These are phyloP conservation scores for Russula sp. DNA, from an alignment of 768 basidiomycete species.

Conservation along the genomic window DNA sequence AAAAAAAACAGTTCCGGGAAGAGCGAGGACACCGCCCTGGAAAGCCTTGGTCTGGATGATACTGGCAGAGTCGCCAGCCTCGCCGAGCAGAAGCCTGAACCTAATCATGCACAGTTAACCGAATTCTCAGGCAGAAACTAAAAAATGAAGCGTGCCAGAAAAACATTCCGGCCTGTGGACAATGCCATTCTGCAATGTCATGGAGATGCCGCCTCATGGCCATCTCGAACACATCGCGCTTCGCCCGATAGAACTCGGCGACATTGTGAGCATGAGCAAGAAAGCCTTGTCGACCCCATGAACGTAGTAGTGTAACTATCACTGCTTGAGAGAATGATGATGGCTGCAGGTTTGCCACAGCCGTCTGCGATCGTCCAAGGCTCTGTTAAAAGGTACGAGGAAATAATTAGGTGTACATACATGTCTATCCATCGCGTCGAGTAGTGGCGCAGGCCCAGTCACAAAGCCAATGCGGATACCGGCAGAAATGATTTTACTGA, in stretches of 20 bases:
- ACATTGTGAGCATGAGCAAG: constrained; percentile 58
- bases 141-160: constrained; percentile 52
- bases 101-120: constrained; percentile 29
- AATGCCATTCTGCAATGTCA: constrained; percentile 65
- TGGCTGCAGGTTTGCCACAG: constrained; percentile 57
- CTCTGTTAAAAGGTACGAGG: background rate
- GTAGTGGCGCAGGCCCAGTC: constrained; percentile 61
- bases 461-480: constrained; percentile 79
- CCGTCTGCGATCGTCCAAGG: constrained; percentile 39
- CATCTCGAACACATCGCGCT: constrained; percentile 69
- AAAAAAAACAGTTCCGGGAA: constrained; percentile 79
- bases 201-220: constrained; percentile 71
- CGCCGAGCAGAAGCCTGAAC: constrained; percentile 66
- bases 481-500: constrained; percentile 75
- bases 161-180: constrained; percentile 82
- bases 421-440: constrained; percentile 63
- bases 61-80: constrained; percentile 45
- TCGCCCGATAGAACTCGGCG: constrained; percentile 63
- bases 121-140: background rate
- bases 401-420: constrained; percentile 34
- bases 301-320: constrained; percentile 45
- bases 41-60: constrained; percentile 71
- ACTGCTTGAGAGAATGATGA: constrained; percentile 61
- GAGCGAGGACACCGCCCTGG: constrained; percentile 77
- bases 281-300: constrained; percentile 78